A percentile compares a stretch with the other conserved stretches of the same genome.
Evolutionary conservation across 495 filamentous ascomycete genomes (phyloP).

Genomic region (Xylaria curta): DNA sequence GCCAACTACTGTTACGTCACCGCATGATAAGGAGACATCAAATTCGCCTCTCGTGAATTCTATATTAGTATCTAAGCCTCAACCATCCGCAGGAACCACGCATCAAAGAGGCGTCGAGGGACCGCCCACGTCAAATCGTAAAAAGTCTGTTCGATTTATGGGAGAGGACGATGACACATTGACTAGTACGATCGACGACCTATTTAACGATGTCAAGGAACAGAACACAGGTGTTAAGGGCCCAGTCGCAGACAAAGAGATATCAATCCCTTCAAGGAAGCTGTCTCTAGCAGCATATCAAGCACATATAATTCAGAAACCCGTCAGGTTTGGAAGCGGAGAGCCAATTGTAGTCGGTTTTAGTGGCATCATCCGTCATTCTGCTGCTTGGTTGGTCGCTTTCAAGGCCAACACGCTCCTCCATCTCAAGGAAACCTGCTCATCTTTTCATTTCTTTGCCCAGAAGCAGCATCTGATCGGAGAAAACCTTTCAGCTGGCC

Average conservation of each 20-base stretch:
- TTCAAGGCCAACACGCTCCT: conserved; percentile 43
- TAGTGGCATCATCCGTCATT: conserved; percentile 39
- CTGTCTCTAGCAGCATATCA: conserved; percentile 35
- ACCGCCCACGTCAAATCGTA: conserved; percentile 30
- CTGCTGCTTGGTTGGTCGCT: conserved; percentile 40
- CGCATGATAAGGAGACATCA: not conserved
- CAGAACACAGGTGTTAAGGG: not conserved
- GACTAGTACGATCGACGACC: conserved; percentile 20
- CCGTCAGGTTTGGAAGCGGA: conserved; percentile 32
- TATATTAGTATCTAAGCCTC: conserved; percentile 12
- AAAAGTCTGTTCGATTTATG: conserved; percentile 50
- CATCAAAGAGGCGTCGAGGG: conserved; percentile 2
- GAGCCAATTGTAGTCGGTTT: conserved; percentile 39
- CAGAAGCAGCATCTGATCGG: conserved; percentile 25
- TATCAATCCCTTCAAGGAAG: conserved; percentile 1
- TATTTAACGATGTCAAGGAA: not conserved
- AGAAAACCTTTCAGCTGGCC: conserved; percentile 33
- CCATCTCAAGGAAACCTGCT: conserved; percentile 18
- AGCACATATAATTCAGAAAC: conserved; percentile 39
- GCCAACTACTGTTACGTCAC: not conserved
- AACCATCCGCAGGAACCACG: not conserved
- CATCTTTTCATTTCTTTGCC: conserved; percentile 33
- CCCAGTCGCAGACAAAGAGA: conserved; percentile 7
- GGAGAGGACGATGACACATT: conserved; percentile 35
- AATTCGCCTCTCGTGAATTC: not conserved